phyloP scores from a whole-genome alignment of 148 eudicot genomes.

The Rhododendron vialii region DNA sequence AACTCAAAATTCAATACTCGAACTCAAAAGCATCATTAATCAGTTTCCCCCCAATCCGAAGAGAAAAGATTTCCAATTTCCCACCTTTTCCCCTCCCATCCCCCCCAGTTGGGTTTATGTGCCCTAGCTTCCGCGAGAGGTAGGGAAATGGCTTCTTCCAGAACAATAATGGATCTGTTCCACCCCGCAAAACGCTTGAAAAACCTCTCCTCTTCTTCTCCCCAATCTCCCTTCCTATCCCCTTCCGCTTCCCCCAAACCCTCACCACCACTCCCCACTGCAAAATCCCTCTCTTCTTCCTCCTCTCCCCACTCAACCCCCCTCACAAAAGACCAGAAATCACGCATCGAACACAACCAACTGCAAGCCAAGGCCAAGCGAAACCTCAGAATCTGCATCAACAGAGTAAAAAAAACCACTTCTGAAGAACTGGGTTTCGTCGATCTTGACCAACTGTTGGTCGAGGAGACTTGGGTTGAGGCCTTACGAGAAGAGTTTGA shows the following conservation, averaged over 20 bases:
- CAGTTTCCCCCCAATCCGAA: neutral
- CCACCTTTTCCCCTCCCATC: neutral
- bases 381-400: slow-evolving; percentile 51
- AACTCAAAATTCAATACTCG: too few species aligned
- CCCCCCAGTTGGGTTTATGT: neutral
- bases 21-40: too few species aligned
- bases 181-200: slow-evolving; percentile 67
- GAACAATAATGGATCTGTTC: slow-evolving; percentile 68
- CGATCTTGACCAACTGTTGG: slow-evolving; percentile 67
- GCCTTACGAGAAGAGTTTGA: slow-evolving; percentile 65
- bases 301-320: slow-evolving; percentile 4
- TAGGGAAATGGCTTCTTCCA: slow-evolving; percentile 34
- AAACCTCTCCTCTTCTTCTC: slow-evolving; percentile 12
- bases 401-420: slow-evolving; percentile 34
- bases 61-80: neutral
- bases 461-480: slow-evolving; percentile 80
- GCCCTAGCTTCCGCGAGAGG: neutral
- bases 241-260: neutral
- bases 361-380: slow-evolving; percentile 50
- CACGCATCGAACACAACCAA: slow-evolving; percentile 51
- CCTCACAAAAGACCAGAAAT: slow-evolving; percentile 49
- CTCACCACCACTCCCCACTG: neutral
- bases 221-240: neutral
- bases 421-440: slow-evolving; percentile 39
- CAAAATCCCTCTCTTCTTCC: neutral